Conservation (phyloP, 148 eudicot species). For the Amaranthus palmeri region DNA sequence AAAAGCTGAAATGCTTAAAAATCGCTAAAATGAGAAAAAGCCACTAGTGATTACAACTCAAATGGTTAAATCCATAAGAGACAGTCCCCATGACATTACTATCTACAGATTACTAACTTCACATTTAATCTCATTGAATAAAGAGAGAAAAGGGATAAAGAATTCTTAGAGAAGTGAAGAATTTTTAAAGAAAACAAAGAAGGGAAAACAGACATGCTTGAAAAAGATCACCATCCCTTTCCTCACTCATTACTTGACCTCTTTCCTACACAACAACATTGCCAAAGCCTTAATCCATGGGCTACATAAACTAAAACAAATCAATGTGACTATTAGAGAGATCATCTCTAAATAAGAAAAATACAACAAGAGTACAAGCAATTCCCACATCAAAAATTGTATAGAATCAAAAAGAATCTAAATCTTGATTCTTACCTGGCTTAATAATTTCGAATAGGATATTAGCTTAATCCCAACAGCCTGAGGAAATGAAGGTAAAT, state of each 20-base stretch:
- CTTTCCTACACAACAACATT: neutral
- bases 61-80: too few relatives aligned
- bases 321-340: neutral
- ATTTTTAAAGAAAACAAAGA: neutral
- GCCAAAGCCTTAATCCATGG: too few relatives aligned
- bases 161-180: neutral
- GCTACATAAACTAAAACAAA: too few relatives aligned
- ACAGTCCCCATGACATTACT: too few relatives aligned
- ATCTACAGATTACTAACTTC: too few relatives aligned
- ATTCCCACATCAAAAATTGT: neutral
- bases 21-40: too few relatives aligned
- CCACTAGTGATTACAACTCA: too few relatives aligned
- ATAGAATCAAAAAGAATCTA: neutral
- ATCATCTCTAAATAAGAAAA: too few relatives aligned
- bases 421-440: conserved; percentile 46
- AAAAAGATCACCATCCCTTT: neutral
- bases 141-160: neutral
- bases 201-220: conserved; percentile 5
- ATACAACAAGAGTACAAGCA: neutral
- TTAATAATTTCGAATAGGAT: conserved; percentile 60
- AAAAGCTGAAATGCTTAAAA: too few relatives aligned
- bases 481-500: conserved; percentile 81
- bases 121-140: neutral
- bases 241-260: neutral
- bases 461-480: conserved; percentile 62